Base-by-base conservation (phyloP, 495 filamentous ascomycete genomes). In the Podospora anserina region DNA sequence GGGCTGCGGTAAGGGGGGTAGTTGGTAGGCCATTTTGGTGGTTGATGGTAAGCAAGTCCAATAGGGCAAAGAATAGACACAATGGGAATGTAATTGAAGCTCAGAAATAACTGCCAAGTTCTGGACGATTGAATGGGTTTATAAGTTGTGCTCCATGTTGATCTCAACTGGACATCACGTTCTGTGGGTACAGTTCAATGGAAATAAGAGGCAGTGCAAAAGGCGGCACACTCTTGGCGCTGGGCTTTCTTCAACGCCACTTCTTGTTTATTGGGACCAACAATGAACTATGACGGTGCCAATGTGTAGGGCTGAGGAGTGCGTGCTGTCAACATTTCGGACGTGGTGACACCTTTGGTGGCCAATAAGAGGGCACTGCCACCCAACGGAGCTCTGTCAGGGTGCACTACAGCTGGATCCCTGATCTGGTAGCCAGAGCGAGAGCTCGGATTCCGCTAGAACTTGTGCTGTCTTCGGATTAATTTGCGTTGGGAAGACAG, bases 1-100 rank as follows among this genome's bases (percentile, higher is more conserved):
- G 11, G 74, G 75, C 7, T 76, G 77, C 15, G 75, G 73, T 15
- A 81, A 63, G 34, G 82, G 77, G 1, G 62, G 49, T 66, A 83
- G 72, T 61, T 78, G 74, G 49, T 61, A 53, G 0, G 70, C 63
- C 55, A 68, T 68, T 34, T 53, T 60, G 23, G 30, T 55, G 18
- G 32, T 34, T 15, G 61, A 4, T 34, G 32, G 15, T 39, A 19
- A n/a, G 13, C 9, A 13, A 16, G 15, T 16, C 9, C 9, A 49
- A 13, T 49, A 23, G 23, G 23, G 39, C 9, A 49, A 49, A 11
- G 39, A 49, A 49, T 2, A 49, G 13, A 9, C 9, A 49, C 39
- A 39, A 39, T 23, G 11, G 34, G 34, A 39, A 39, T 39, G 6
- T 6, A 11, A 11, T 39, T 39, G 3, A 11, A 39, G 11, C 23